Conservation (phyloP, 2,329 filamentous ascomycete species). For the Alternaria arborescens region DNA sequence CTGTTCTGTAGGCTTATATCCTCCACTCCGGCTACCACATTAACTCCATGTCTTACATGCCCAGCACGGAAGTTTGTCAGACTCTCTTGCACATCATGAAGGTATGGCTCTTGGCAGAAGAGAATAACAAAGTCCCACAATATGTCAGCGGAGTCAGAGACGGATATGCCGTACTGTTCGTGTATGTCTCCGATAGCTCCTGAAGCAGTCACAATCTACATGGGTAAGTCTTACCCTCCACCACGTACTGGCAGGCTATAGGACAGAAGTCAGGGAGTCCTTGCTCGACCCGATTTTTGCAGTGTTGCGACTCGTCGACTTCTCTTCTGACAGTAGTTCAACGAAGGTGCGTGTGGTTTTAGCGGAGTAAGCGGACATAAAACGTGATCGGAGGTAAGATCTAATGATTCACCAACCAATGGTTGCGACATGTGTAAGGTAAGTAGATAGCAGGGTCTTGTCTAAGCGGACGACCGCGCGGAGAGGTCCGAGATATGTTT, state of each 20-base stretch:
- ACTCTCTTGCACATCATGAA: not conserved
- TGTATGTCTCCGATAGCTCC: not conserved
- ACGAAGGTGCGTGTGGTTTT: not conserved
- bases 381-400: constrained; percentile 2
- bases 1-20: not conserved
- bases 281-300: not conserved
- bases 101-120: not conserved
- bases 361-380: constrained; percentile 17
- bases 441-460: not conserved
- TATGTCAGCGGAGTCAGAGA: not conserved
- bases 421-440: not conserved
- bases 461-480: not conserved
- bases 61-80: constrained; percentile 2
- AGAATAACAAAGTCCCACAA: not conserved
- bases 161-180: not conserved
- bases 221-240: not conserved
- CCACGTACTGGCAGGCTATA: not conserved
- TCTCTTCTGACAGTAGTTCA: not conserved
- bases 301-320: not conserved
- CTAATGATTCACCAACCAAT: not conserved
- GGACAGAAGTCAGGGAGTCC: not conserved
- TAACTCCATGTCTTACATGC: not conserved
- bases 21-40: not conserved
- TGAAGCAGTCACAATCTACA: not conserved
- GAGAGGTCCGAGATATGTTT: not conserved